A percentile compares a stretch with the other conserved stretches of the same genome.
These are phyloP conservation scores for Fusarium sp. DNA, from an alignment of 2,329 filamentous ascomycete species.

Conservation along the genomic window DNA sequence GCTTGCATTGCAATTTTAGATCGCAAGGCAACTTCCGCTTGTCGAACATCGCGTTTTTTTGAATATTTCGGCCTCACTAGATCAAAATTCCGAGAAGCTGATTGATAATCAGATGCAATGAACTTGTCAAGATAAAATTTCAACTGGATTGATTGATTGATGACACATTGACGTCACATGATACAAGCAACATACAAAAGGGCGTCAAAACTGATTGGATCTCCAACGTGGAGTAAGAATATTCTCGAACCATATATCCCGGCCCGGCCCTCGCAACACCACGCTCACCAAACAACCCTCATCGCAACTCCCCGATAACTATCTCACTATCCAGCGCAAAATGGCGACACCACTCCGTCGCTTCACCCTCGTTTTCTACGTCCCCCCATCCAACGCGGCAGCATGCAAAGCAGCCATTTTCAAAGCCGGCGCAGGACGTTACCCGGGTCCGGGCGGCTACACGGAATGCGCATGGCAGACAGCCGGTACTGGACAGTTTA, in stretches of 20 bases:
- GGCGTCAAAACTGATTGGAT: neutral
- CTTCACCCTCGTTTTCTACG: conserved; percentile 63
- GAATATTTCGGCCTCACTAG: no score
- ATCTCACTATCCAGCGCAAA: no score
- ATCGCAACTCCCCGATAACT: neutral
- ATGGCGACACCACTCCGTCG: conserved; percentile 36
- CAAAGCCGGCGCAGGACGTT: conserved; percentile 67
- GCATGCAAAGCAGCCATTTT: conserved; percentile 67
- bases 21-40: no score
- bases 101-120: no score
- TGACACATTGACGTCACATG: conserved; percentile 25
- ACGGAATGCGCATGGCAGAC: conserved; percentile 65
- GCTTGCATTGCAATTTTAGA: no score
- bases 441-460: conserved; percentile 63
- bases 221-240: neutral
- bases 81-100: no score
- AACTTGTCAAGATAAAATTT: no score
- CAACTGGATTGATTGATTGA: no score
- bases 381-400: conserved; percentile 57
- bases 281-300: neutral
- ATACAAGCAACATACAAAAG: neutral
- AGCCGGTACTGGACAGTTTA: conserved; percentile 73
- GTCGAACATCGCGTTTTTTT: no score
- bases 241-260: conserved; percentile 21
- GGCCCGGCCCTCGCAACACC: conserved; percentile 14